phyloP scores from a whole-genome alignment of 2,329 filamentous ascomycete species.

The Aspergillus cejpii region DNA sequence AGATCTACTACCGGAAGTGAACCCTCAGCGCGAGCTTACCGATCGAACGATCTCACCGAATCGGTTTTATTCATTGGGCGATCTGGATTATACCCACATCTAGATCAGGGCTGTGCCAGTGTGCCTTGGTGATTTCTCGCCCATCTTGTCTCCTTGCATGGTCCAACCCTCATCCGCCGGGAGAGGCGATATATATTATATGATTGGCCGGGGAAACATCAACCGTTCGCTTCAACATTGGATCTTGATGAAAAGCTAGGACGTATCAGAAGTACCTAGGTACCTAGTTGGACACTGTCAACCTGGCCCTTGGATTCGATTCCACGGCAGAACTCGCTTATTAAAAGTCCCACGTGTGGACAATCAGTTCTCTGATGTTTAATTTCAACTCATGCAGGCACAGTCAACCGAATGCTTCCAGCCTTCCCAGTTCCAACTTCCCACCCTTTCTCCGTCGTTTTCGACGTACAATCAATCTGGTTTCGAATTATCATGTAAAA shows the following conservation, averaged over 20 bases:
- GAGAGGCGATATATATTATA: not conserved
- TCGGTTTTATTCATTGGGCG: not conserved
- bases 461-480: not conserved
- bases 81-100: not conserved
- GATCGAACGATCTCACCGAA: not conserved
- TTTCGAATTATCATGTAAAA: not conserved
- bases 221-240: conserved; percentile 13
- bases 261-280: conserved; percentile 12
- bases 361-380: conserved; percentile 23
- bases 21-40: conserved; percentile 6
- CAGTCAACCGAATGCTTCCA: no score
- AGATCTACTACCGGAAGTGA: conserved; percentile 48
- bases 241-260: conserved; percentile 10
- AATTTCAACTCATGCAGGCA: conserved; percentile 16
- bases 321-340: conserved; percentile 8
- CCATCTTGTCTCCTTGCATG: not conserved
- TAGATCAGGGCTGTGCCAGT: no score
- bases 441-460: not conserved
- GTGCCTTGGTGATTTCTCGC: not conserved
- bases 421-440: conserved; percentile 1
- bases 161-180: not conserved
- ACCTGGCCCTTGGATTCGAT: not conserved
- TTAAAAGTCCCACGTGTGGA: conserved; percentile 16
- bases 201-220: conserved; percentile 29
- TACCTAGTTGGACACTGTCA: not conserved